Evolutionary conservation across 2,329 filamentous ascomycete genomes (phyloP).

Genomic region (Scedosporium dehoogii): DNA sequence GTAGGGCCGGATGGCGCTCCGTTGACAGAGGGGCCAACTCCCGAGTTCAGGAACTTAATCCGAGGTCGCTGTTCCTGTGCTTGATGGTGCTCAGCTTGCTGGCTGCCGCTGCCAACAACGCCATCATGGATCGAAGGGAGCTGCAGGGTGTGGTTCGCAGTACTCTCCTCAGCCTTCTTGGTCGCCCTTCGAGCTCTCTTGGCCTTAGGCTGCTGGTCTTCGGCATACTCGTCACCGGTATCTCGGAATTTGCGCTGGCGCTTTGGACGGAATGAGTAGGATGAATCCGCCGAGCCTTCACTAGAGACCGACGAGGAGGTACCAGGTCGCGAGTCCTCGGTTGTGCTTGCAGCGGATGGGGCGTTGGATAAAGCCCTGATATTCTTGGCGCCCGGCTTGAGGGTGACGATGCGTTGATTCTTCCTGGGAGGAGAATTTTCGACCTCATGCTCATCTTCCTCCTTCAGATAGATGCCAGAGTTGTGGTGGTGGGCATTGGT

Average conservation of each 20-base stretch:
- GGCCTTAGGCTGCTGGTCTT: conserved; percentile 25
- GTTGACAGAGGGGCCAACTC: not conserved
- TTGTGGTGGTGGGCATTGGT: conserved; percentile 16
- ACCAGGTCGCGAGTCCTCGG: conserved; percentile 38
- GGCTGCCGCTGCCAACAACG: not conserved
- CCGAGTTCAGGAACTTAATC: conserved; percentile 3
- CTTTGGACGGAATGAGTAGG: conserved; percentile 44
- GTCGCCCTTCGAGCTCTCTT: conserved; percentile 20
- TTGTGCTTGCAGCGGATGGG: conserved; percentile 23
- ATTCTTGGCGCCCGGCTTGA: conserved; percentile 4
- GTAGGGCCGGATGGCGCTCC: not conserved
- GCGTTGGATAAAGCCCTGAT: conserved; percentile 11
- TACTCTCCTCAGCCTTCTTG: conserved; percentile 6
- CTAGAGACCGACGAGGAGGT: conserved; percentile 44
- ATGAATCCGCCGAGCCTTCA: conserved; percentile 37
- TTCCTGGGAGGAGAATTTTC: not conserved
- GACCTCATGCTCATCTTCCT: not conserved
- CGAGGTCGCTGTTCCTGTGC: not conserved
- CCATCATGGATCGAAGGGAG: conserved; percentile 1
- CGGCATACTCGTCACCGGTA: conserved; percentile 26
- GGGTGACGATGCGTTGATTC: conserved; percentile 6
- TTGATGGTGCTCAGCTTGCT: not conserved
- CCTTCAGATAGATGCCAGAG: not conserved
- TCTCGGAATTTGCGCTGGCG: conserved; percentile 44
- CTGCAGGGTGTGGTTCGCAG: not conserved